Evolutionary conservation across 768 basidiomycete genomes (phyloP), one percentile per base, ranked within the genome.

Genomic region (Xanthoconium stramineum): DNA sequence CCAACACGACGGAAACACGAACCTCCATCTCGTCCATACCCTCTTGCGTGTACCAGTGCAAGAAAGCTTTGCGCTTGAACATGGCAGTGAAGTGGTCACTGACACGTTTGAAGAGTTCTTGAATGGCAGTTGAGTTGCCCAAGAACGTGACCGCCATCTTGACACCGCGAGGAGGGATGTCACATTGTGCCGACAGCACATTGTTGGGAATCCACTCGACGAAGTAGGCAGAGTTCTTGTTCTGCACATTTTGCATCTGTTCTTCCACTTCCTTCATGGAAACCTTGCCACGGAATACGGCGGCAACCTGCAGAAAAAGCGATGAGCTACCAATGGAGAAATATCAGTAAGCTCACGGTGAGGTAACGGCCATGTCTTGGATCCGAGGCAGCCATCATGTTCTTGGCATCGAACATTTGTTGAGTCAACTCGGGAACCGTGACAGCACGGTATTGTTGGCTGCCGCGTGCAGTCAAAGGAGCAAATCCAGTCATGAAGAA

Each of bases 181-280:
- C 94, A 80, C 96, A 98, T 76, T 98, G 94, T 59, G 97, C 94
- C 38, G 94, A 94, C 67, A 94, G 85, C 57, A 98, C 91, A 68
- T 98, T 98, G 86, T 97, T 97, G 66, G 97, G 97, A 63, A 99
- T 98, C 97, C 97, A 99, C 75, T 99, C 95, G 63, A 98, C 95
- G 67, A 98, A 98, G 81, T 97, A 95, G 6, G 92, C 88, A 35
- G 93, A 90, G 81, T 98, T 97, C 84, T 96, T 97, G 83, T 83
- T 92, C 76, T 95, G 91, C 35, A 98, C 94, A 64, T 88, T 90
- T 75, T 94, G 89, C 94, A 98, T 98, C 69, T 96, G 92, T 71
- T 98, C 97, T 76, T 99, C 97, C 54, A 99, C 93, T 72, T 99
- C 97, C 77, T 96, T 96, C 95, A 98, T 98, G n/a, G 94, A 92